These are phyloP conservation scores for Candida railenensis DNA, from an alignment of 805 yeast genomes.

Conservation along the genomic window DNA sequence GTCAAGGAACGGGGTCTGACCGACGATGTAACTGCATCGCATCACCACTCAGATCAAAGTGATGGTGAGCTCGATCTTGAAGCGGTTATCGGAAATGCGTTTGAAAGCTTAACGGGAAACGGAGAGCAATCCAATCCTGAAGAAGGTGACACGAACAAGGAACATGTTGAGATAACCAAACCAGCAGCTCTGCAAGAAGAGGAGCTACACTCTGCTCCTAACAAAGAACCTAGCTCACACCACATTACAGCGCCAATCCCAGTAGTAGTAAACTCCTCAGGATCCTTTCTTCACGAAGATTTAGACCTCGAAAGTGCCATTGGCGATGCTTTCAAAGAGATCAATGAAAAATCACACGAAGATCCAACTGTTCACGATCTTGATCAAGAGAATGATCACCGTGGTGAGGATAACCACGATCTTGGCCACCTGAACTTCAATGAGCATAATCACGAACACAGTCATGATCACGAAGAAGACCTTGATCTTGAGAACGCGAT, in stretches of 20 bases:
- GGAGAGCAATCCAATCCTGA: background rate
- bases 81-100: slow-evolving; percentile 14
- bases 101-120: slow-evolving; percentile 4
- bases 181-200: background rate
- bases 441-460: too few relatives aligned
- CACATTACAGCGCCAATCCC: background rate
- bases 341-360: background rate
- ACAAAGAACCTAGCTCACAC: too few relatives aligned
- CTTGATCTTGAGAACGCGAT: slow-evolving; percentile 15
- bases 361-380: background rate
- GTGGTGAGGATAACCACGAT: slow-evolving; percentile 12
- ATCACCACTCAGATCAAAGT: too few relatives aligned
- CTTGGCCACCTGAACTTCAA: too few relatives aligned
- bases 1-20: background rate
- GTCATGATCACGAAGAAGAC: slow-evolving; percentile 12
- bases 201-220: background rate
- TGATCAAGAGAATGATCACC: slow-evolving; percentile 1
- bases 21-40: background rate
- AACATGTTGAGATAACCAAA: background rate
- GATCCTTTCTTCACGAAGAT: slow-evolving; percentile 7
- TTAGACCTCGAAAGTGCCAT: slow-evolving; percentile 16
- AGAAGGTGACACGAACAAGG: background rate
- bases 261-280: background rate
- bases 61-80: slow-evolving; percentile 10
- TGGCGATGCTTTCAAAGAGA: slow-evolving; percentile 19